Conservation (phyloP, 2,329 filamentous ascomycete genomes). For the Fusarium algeriense region DNA sequence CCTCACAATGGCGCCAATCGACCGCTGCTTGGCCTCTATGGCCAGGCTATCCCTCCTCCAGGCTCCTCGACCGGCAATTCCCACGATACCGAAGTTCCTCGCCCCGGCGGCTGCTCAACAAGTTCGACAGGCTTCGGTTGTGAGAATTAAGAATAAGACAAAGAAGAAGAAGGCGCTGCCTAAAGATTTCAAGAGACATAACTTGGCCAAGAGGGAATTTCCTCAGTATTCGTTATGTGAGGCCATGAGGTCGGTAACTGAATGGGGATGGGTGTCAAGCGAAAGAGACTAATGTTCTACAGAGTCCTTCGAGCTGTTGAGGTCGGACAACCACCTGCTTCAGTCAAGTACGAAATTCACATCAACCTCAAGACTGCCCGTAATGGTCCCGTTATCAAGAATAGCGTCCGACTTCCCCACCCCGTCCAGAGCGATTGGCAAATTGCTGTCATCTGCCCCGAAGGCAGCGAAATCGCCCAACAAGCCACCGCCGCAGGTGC, state of each 20-base stretch:
- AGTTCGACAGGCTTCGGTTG: slow-evolving; percentile 56
- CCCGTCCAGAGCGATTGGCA: slow-evolving; percentile 89
- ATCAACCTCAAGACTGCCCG: slow-evolving; percentile 86
- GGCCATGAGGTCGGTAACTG: slow-evolving; percentile 81
- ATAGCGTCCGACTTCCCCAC: slow-evolving; percentile 88
- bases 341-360: slow-evolving; percentile 88
- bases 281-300: slow-evolving; percentile 11
- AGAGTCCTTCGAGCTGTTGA: slow-evolving; percentile 94
- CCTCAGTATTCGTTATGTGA: slow-evolving; percentile 85
- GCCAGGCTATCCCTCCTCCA: slow-evolving; percentile 62
- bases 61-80: slow-evolving; percentile 56
- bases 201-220: slow-evolving; percentile 72
- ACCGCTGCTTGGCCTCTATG: slow-evolving; percentile 67
- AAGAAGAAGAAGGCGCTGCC: slow-evolving; percentile 70
- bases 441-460: slow-evolving; percentile 92
- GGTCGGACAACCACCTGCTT: slow-evolving; percentile 81
- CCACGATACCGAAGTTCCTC: slow-evolving; percentile 63
- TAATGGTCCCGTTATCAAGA: slow-evolving; percentile 88
- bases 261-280: not conserved
- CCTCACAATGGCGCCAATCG: slow-evolving; percentile 63
- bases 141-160: slow-evolving; percentile 64
- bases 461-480: slow-evolving; percentile 78
- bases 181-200: slow-evolving; percentile 75
- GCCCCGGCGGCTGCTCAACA: slow-evolving; percentile 59
- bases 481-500: slow-evolving; percentile 85